Percentiles rank a stretch among this genome's conserved stretches.
Evolutionary conservation across 108 stramenopile genomes (phyloP).

Genomic region (Cyclostephanos tholiformis): DNA sequence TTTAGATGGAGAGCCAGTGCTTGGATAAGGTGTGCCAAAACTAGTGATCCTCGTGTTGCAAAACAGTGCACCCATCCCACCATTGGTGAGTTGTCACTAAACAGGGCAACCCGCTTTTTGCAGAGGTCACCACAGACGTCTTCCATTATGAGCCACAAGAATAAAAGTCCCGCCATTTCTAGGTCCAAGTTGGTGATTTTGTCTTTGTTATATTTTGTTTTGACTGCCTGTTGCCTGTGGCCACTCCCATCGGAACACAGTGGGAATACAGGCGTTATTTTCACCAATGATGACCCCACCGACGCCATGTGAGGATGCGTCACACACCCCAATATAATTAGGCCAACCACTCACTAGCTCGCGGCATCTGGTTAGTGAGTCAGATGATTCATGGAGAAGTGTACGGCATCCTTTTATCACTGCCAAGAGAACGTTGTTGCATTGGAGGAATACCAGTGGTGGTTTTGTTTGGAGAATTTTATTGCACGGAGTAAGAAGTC

Average conservation of each 20-base stretch:
- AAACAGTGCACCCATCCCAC: background rate
- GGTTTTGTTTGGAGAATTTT: too few species aligned
- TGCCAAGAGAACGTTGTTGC: background rate
- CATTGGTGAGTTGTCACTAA: too few species aligned
- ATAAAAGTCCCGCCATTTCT: too few species aligned
- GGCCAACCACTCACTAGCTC: too few species aligned
- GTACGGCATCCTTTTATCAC: background rate
- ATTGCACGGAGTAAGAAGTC: too few species aligned
- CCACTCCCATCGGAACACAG: background rate
- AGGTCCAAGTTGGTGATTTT: background rate
- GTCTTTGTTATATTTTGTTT: background rate
- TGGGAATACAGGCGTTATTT: background rate
- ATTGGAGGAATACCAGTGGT: background rate
- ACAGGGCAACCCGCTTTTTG: background rate
- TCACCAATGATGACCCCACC: conserved; percentile 2
- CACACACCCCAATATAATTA: background rate
- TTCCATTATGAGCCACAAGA: conserved; percentile 1
- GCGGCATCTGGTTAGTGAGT: too few species aligned
- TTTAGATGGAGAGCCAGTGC: background rate
- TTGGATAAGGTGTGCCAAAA: background rate
- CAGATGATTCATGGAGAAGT: background rate
- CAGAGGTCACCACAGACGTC: background rate
- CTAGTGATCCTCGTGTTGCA: background rate
- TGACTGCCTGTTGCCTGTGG: background rate
- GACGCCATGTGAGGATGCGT: too few species aligned